Evolutionary conservation across 2,329 filamentous ascomycete species (phyloP), one percentile per base, ranked within the genome.

Genomic region (Coleophoma crateriformis): DNA sequence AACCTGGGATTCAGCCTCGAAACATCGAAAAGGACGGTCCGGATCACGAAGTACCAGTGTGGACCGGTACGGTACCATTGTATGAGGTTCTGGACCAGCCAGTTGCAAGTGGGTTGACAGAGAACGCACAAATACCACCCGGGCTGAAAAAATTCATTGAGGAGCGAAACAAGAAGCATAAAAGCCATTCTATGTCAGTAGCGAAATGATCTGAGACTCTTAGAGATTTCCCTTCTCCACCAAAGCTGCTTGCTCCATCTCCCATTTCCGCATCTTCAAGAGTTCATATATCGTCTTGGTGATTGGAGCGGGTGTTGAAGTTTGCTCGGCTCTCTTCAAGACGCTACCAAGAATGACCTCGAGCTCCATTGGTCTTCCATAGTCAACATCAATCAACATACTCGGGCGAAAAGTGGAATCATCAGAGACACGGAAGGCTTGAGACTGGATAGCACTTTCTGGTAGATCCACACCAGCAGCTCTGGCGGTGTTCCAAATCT

Each of bases 341-440:
- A 74, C 73, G 57, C 77, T 76, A 1, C 76, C 75, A 17, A 79
- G 55, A 45, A 78, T 78, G 38, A 77, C 76, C 58, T 79, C 76
- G 53, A 78, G 59, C 59, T 79, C 76, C 73, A 79, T 73, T 40
- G 62, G 66, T 57, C 72, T 70, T 2, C 73, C 73, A 35, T 66
- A 61, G 53, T 75, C 73, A 72, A 73, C 77, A 55, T 78, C 75
- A 15, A 72, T 55, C 41, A 74, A 68, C 76, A 79, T 79, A 50
- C 65, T 67, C n/a, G 65, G 64, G 33, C 50, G 40, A 15, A 49
- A 60, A 12, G 15, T 40, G n/a, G 48, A 53, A 32, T 44, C 37
- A 17, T 47, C 48, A 2, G 52, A 46, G 49, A 46, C 50, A 14
- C 50, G 47, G 32, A 39, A 37, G 20, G 48, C 45, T 51, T 54